phyloP scores from a whole-genome alignment of 192 early-diverging fungal species.

The Dimargaris verticillata region DNA sequence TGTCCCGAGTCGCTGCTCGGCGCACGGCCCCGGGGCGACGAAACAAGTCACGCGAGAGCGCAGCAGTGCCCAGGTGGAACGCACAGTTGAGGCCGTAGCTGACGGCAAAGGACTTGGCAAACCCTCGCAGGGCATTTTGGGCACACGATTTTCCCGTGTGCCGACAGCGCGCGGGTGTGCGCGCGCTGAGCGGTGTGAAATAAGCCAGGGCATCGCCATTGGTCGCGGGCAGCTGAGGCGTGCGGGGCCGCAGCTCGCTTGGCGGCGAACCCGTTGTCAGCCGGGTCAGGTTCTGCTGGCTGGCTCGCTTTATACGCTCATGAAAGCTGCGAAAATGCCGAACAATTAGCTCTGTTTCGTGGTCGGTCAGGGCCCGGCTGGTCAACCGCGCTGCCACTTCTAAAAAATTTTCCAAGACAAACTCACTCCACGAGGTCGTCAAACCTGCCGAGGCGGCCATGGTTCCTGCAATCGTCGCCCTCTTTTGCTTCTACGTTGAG shows the following conservation, averaged over 20 bases:
- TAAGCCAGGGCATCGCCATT: neutral
- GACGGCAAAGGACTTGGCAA: conserved; percentile 41
- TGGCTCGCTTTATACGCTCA: conserved; percentile 44
- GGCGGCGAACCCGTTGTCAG: neutral
- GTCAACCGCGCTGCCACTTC: conserved; percentile 41
- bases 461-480: too few relatives aligned
- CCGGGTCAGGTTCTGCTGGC: conserved; percentile 16
- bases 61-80: conserved; percentile 31
- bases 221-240: conserved; percentile 20
- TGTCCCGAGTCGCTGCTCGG: conserved; percentile 32
- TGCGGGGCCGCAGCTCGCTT: neutral
- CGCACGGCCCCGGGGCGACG: conserved; percentile 17
- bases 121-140: conserved; percentile 46
- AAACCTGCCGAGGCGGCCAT: too few relatives aligned
- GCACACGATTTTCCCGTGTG: conserved; percentile 45
- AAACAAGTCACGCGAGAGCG: conserved; percentile 35
- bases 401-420: conserved; percentile 35
- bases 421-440: conserved; percentile 18
- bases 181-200: conserved; percentile 15
- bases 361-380: conserved; percentile 43
- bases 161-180: conserved; percentile 24
- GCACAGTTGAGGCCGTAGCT: conserved; percentile 41
- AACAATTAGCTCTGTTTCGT: conserved; percentile 44
- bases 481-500: too few relatives aligned
- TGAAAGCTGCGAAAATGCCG: conserved; percentile 39